Evolutionary conservation across 2,329 filamentous ascomycete genomes (phyloP).

Genomic region (Ophiostoma australiae): DNA sequence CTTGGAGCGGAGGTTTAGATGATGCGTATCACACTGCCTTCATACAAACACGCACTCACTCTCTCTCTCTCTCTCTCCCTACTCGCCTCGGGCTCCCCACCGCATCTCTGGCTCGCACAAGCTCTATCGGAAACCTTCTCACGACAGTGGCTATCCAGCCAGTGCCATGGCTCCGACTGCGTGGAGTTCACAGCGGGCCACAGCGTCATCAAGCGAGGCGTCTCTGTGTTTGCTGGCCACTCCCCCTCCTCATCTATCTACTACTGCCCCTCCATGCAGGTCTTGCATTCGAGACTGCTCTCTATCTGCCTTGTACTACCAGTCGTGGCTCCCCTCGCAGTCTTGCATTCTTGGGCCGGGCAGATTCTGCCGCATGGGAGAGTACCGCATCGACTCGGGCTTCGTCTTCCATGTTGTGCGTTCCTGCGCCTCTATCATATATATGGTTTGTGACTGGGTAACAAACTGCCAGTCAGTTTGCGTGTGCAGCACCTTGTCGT

Average conservation of each 20-base stretch:
- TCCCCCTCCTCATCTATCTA: background rate
- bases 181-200: background rate
- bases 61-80: background rate
- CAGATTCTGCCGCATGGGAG: background rate
- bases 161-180: background rate
- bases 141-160: background rate
- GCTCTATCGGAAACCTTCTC: background rate
- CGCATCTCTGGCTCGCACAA: background rate
- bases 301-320: background rate
- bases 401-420: background rate
- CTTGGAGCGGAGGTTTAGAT: too few species aligned
- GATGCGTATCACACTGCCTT: too few species aligned
- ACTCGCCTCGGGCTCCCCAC: background rate
- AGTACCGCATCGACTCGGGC: background rate
- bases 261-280: background rate
- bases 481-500: background rate
- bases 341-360: background rate
- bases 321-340: background rate
- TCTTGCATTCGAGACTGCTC: background rate
- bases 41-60: too few species aligned
- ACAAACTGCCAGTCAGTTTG: background rate
- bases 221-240: background rate
- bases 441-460: background rate
- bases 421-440: background rate
- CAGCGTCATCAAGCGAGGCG: background rate